Evolutionary conservation across 495 filamentous ascomycete species (phyloP), one percentile per base, ranked within the genome.

Genomic region (Lasiosphaeriaceae sp.): DNA sequence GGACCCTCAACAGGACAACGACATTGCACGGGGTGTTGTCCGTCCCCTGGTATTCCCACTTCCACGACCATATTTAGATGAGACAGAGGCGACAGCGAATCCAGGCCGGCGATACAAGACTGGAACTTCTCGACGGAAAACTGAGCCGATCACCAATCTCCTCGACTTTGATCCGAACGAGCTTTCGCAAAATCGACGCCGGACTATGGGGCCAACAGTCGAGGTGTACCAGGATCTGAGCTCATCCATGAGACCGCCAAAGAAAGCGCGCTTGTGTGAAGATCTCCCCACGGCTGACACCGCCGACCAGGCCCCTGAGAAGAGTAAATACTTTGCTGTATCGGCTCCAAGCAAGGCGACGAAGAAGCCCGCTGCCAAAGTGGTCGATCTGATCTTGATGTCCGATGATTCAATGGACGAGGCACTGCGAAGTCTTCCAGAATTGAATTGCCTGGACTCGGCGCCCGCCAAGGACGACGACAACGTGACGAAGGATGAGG

Each of bases 341-440:
- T 21, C 49, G 7, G 16, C 12, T 6, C 0, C 39, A 43, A 43
- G 14, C 16, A 14, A 17, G 14, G 9, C 12, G 16, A 43, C 8
- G 14, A 68, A 71, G 46, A 55, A 52, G 14, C 35, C 56, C 6
- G 35, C 24, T 17, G 44, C 41, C 11, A 68, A 63, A 54, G 64
- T 58, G 24, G 34, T 44, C 6, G 68, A 71, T 8, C 48, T 50
- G 2, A 69, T 74, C 26, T 45, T 75, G 14, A 71, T 76, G 70
- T 80, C 76, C 2, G 76, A 80, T 51, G 75, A 77, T 51, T 77
- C 74, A 0, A 62, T 78, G 53, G 75, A 76, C 16, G 77, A 78
- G 44, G 74, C 67, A 0, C 61, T 80, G 44, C 66, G 62, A 22
- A 71, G 66, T 20, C 64, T 80, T 17, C 75, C 76, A 1, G 76